Conservation (phyloP, 2,329 filamentous ascomycete genomes). For the Amauroascus niger region DNA sequence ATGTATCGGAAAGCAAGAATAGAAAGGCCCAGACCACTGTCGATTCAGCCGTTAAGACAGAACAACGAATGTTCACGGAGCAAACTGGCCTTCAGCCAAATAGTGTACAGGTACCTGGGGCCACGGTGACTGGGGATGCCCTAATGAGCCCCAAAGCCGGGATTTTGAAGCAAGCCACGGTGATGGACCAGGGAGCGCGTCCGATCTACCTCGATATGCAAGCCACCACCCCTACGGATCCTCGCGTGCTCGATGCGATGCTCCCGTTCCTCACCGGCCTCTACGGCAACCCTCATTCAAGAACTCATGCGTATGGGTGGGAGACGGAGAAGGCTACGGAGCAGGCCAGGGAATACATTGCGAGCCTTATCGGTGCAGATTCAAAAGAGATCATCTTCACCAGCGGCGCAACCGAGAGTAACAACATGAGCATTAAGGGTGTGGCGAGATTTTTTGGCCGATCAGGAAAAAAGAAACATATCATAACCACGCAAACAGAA, state of each 20-base stretch:
- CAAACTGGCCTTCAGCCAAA: conserved; percentile 47
- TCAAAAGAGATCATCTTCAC: conserved; percentile 99
- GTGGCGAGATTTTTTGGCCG: conserved; percentile 91
- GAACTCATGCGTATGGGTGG: conserved; percentile 97
- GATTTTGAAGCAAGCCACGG: conserved; percentile 78
- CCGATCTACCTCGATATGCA: conserved; percentile 99
- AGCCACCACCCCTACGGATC: conserved; percentile 89
- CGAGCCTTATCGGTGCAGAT: conserved; percentile 81
- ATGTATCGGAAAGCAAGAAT: conserved; percentile 75
- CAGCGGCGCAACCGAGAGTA: conserved; percentile 93
- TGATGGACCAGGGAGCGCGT: conserved; percentile 84
- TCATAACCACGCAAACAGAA: conserved; percentile 94
- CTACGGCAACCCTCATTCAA: conserved; percentile 93
- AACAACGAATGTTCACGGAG: conserved; percentile 66
- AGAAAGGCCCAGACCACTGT: conserved; percentile 61
- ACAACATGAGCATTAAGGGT: conserved; percentile 99
- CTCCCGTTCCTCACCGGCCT: conserved; percentile 85
- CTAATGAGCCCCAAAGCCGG: conserved; percentile 74
- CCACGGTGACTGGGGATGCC: conserved; percentile 51
- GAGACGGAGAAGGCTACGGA: conserved; percentile 93
- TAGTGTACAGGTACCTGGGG: conserved; percentile 51
- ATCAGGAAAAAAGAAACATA: conserved; percentile 93
- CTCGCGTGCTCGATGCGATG: conserved; percentile 92
- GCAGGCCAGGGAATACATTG: conserved; percentile 71
- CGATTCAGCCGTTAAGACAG: conserved; percentile 74